phyloP scores from a whole-genome alignment of 257 asterid genomes.

The Penstemon eatonii region DNA sequence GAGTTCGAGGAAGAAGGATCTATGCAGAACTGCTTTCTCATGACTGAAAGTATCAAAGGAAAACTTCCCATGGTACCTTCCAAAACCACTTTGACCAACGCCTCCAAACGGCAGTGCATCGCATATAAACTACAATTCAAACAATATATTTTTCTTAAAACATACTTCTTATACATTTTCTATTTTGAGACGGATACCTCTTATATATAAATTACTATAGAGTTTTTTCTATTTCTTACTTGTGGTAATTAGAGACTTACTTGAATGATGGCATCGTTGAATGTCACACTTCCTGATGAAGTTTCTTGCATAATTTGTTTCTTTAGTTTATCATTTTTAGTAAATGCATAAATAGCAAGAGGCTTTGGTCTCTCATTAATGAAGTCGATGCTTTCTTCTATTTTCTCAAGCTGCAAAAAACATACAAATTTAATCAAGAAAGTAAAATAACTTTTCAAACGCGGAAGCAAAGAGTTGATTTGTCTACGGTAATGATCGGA shows the following conservation, averaged over 20 bases:
- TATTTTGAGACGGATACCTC: too few relatives aligned
- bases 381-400: constrained; percentile 83
- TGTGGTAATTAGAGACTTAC: constrained; percentile 28
- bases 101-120: constrained; percentile 88
- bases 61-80: constrained; percentile 89
- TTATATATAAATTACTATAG: too few relatives aligned
- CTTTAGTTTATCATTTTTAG: constrained; percentile 56
- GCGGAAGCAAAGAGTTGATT: constrained; percentile 7
- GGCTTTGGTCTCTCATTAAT: constrained; percentile 73
- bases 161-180: too few relatives aligned
- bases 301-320: constrained; percentile 64
- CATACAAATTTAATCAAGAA: neutral
- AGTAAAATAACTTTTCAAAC: neutral
- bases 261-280: constrained; percentile 82
- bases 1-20: constrained; percentile 62
- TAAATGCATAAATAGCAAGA: constrained; percentile 79
- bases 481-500: constrained; percentile 74
- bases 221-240: too few relatives aligned
- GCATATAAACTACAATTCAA: constrained; percentile 56
- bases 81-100: constrained; percentile 79
- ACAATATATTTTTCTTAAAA: neutral
- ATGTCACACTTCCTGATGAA: constrained; percentile 79
- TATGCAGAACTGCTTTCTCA: constrained; percentile 74
- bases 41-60: constrained; percentile 90
- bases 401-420: constrained; percentile 55